phyloP scores from a whole-genome alignment of 441 rosid genomes.

The Sinapis alba region DNA sequence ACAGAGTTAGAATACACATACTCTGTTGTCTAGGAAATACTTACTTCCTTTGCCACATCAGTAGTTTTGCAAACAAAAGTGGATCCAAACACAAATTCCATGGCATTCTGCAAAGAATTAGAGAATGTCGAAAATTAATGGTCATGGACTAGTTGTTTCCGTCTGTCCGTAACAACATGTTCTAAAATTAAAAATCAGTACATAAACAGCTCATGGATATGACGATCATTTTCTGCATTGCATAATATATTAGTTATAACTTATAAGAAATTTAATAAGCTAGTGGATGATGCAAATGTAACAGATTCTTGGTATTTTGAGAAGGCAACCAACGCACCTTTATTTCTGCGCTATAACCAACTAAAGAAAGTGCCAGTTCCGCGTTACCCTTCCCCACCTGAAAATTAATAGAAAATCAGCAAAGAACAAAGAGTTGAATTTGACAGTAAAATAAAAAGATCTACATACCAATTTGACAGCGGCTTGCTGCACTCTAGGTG shows the following conservation, averaged over 20 bases:
- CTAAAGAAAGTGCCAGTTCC: constrained; percentile 89
- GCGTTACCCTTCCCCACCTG: constrained; percentile 97
- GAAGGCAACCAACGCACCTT: constrained; percentile 47
- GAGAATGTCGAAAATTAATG: constrained; percentile 3
- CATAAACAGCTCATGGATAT: neutral
- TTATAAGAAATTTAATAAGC: neutral
- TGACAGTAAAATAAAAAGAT: constrained; percentile 8
- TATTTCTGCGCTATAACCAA: constrained; percentile 76
- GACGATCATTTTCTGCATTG: neutral
- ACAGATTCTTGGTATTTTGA: constrained; percentile 12
- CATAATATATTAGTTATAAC: neutral
- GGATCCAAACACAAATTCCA: constrained; percentile 96
- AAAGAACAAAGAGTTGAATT: constrained; percentile 5
- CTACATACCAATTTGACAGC: constrained; percentile 75
- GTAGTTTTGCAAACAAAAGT: constrained; percentile 89
- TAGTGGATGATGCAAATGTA: constrained; percentile 1
- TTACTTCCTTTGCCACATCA: constrained; percentile 93
- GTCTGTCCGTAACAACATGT: neutral
- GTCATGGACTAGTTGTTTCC: neutral
- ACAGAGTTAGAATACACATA: constrained; percentile 2
- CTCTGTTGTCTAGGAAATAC: constrained; percentile 9
- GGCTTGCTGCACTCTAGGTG: constrained; percentile 70
- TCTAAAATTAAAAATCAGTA: neutral
- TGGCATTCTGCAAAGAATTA: constrained; percentile 65
- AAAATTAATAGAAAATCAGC: constrained; percentile 22